Base-by-base conservation (phyloP, 2,329 filamentous ascomycete genomes). In the Penicillium sclerotiorum region DNA sequence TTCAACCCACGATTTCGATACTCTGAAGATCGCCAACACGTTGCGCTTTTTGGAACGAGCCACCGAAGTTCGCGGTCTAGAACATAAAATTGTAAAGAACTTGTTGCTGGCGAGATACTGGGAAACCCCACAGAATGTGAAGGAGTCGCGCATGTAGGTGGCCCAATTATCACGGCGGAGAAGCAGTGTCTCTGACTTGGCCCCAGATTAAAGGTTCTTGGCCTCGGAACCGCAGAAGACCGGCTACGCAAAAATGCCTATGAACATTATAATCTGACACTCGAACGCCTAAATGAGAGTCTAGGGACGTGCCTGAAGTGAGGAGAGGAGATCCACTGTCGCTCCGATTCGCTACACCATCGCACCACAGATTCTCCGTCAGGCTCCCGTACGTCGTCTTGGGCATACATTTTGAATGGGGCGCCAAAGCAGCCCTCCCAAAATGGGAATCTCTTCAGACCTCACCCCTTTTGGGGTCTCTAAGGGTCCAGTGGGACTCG, bases 21-120 rank as follows among this genome's bases (percentile, higher is more conserved):
- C 67, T 9, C 53, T 61, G 2, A 70, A 66, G 50, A 68, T 79
- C 42, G 55, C 67, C 40, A 78, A 78, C 46, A 79, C 76, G 4
- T 45, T 78, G 23, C 54, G 60, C n/a, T 79, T 79, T 51, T 69
- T 79, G 22, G 60, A 72, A 45, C 67, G 66, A 44, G 76, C 75
- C 7, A 53, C 70, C 18, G 61, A 69, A 18, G 55, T 66, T 21
- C 65, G 63, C 18, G 74, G 74, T 9, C 58, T 74, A 17, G 76
- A 78, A 55, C 76, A 78, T 53, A 74, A 68, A 53, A 77, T 79
- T 17, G 40, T 79, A 51, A 76, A 71, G 55, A 77, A 73, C 47
- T 51, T 79, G 47, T 56, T 77, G 43, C 59, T 72, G 45, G 64
- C 73, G 30, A 67, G 73, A 46, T 78, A 68, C 47, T 78, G 73